Evolutionary conservation across 83 land plant genomes (phyloP), one percentile per base, ranked within the genome.

Genomic region (Thuja plicata): DNA sequence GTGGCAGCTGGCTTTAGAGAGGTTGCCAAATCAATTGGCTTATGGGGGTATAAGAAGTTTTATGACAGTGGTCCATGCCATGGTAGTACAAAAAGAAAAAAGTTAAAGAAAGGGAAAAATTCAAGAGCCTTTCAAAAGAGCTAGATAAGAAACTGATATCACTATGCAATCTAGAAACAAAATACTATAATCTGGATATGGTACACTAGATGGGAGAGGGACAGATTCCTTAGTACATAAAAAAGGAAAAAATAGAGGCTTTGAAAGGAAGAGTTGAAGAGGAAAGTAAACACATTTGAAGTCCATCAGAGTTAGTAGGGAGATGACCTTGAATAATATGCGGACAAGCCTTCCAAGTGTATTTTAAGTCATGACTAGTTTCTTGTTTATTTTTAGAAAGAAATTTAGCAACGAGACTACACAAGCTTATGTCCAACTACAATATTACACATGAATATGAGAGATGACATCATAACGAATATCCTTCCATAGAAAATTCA

Each of bases 291-390:
- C 91, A 90, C 92, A 92, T 80, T 90, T 89, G 70, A 98, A 98
- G 88, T 90, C 92, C 8, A 90, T 92, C 5, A 62, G 89, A 21
- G 97, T 95, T 37, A 95, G 97, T 1, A 91, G 98, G 87, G 92
- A 92, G 2, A 90, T 97, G 94, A 98, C 98, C 12, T 52, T 95
- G 89, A 96, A 96, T 92, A 96, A 94, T 82, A 71, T 98, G 88
- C 98, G 95, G 88, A 96, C 96, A 82, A 96, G 99, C 3, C 91
- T 98, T 40, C 98, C 98, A 0, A 91, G 93, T 81, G 95, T 96
- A 54, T 98, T 98, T 87, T 96, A 98, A 90, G 97, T 96, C 38
- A 90, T 98, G 92, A 92, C 96, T 3, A 96, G 95, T 50, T 15
- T 50, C 54, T 13, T 50, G 54, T 12, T 50, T 50, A 10, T 12